Percentiles rank a stretch among this genome's conserved stretches.
These are phyloP conservation scores for Arthromyces matolae DNA, from an alignment of 768 basidiomycete species.

Conservation along the genomic window DNA sequence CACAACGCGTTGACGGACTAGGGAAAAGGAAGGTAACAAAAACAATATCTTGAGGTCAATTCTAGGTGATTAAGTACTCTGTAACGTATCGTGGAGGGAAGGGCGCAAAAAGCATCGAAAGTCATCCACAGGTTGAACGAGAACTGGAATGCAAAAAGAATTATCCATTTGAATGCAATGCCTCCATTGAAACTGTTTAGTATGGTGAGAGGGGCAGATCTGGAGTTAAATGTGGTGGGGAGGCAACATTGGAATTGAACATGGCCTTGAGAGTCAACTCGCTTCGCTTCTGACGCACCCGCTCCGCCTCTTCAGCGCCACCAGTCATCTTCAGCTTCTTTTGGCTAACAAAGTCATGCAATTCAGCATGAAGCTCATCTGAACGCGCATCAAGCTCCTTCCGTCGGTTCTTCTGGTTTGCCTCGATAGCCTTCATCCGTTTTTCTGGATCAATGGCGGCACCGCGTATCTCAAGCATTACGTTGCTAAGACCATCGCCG, in stretches of 20 bases:
- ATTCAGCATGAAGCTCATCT: conserved; percentile 83
- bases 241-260: conserved; percentile 43
- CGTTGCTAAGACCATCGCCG: conserved; percentile 63
- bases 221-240: conserved; percentile 11
- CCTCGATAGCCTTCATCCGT: conserved; percentile 90
- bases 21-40: conserved; percentile 1
- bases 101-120: too few relatives aligned
- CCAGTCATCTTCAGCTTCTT: conserved; percentile 95
- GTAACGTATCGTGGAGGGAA: too few relatives aligned
- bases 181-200: neutral
- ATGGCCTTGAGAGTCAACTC: conserved; percentile 87
- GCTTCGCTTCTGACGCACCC: conserved; percentile 80
- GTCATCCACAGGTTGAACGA: too few relatives aligned
- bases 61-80: too few relatives aligned
- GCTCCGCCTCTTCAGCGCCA: conserved; percentile 87
- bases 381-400: conserved; percentile 67
- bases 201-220: conserved; percentile 12
- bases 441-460: conserved; percentile 77
- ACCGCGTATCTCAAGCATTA: conserved; percentile 88
- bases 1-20: neutral
- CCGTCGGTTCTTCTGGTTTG: conserved; percentile 76
- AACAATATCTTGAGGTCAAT: too few relatives aligned
- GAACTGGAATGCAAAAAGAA: too few relatives aligned
- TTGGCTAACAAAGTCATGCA: conserved; percentile 80
- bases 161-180: too few relatives aligned